Base-by-base conservation (phyloP, 2,329 filamentous ascomycete species). In the Lachnellula cervina region DNA sequence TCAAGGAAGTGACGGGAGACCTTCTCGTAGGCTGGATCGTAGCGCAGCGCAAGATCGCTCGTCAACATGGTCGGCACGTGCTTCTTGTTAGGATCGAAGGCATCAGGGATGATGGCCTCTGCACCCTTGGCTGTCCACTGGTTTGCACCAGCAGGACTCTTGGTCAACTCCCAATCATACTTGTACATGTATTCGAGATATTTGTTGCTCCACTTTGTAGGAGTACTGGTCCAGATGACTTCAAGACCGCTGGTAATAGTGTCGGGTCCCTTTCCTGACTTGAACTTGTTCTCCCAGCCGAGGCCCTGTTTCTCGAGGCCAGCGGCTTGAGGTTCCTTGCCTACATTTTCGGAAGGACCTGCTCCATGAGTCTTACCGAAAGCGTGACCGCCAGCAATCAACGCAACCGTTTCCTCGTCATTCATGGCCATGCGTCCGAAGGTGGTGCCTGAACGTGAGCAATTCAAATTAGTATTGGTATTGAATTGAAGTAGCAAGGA, bases 141-240 rank as follows among this genome's bases (percentile, higher is more conserved):
- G 74, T 87, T 82, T 58, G 86, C 87, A 64, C 88, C 88, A 58
- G 84, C 88, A 38, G 88, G 88, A 65, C 81, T 86, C 81, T 89
- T 89, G 65, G 80, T 82, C 40, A 86, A 77, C 73, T 89, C 86
- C 88, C 88, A 92, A 56, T 90, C 87, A 70, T 81, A 89, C 72
- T 84, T 84, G 80, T 88, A 89, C 35, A 92, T 81, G 71, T 89
- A 89, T 68, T 88, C 82, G 58, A 92, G 79, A 76, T 81, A 92
- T 40, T 52, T 50, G 34, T 87, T 86, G 78, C 80, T 88, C 87
- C 87, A 92, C 76, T 89, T 83, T 62, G 80, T 84, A 1, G 88
- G 88, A 17, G 84, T 88, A 70, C 79, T 83, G 65, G 87, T 90
- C 88, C 88, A 92, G 70, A 79, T 89, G 46, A 92, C 88, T 73